Conservation (phyloP, 805 yeast genomes). For the Ogataea parapolymorpha region DNA sequence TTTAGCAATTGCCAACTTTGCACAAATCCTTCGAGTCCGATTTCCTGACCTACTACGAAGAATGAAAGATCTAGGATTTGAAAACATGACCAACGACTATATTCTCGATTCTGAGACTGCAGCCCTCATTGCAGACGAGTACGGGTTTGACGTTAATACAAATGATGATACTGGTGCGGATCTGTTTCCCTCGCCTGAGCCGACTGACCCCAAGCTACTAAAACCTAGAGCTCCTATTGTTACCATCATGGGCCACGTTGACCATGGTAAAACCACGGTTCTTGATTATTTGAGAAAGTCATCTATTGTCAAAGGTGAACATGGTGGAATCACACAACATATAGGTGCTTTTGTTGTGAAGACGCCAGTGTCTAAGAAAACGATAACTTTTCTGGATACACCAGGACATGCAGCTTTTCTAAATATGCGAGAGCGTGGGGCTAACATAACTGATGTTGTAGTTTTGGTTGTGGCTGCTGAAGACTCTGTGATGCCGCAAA, state of each 20-base stretch:
- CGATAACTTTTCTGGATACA: constrained; percentile 88
- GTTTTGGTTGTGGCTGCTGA: constrained; percentile 94
- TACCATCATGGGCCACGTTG: constrained; percentile 98
- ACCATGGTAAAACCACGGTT: constrained; percentile 96
- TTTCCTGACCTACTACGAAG: constrained; percentile 56
- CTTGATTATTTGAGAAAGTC: constrained; percentile 84
- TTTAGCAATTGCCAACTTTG: constrained; percentile 73
- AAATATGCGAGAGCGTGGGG: constrained; percentile 96
- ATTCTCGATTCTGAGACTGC: constrained; percentile 87
- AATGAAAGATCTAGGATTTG: constrained; percentile 70
- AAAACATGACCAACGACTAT: constrained; percentile 64
- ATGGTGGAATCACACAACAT: constrained; percentile 97
- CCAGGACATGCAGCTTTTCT: constrained; percentile 98
- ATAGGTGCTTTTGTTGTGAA: constrained; percentile 93
- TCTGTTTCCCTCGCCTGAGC: constrained; percentile 54
- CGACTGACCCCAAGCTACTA: constrained; percentile 44
- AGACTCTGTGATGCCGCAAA: constrained; percentile 97
- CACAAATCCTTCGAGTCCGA: constrained; percentile 66
- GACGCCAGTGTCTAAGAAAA: constrained; percentile 70
- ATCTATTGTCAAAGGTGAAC: constrained; percentile 77
- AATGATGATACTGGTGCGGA: constrained; percentile 59
- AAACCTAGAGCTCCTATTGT: constrained; percentile 87
- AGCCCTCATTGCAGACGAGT: constrained; percentile 82
- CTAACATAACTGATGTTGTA: constrained; percentile 88
- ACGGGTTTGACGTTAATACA: constrained; percentile 61